Base-by-base conservation (phyloP, 2,329 filamentous ascomycete species). In the Lojkania enalia region DNA sequence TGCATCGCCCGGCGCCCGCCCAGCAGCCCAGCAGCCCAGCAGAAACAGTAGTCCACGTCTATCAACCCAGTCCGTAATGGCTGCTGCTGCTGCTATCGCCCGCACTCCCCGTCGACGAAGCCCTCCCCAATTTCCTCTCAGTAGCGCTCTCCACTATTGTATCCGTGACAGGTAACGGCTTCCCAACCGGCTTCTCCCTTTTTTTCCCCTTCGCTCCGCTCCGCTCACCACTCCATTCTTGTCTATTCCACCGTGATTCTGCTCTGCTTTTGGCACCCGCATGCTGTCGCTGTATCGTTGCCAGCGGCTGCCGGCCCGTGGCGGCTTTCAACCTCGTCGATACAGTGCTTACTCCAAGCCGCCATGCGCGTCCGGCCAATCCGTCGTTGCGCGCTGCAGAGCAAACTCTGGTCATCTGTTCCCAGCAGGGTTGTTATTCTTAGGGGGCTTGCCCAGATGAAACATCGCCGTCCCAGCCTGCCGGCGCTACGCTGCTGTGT, bases 81-180 rank as follows among this genome's bases (percentile, higher is more conserved):
- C n/a, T n/a, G n/a, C n/a, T n/a, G n/a, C n/a, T n/a, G n/a, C n/a
- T n/a, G n/a, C n/a, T n/a, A n/a, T n/a, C n/a, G n/a, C n/a, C n/a
- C n/a, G n/a, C n/a, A n/a, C n/a, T n/a, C n/a, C n/a, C n/a, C n/a
- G n/a, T n/a, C n/a, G n/a, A n/a, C n/a, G n/a, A n/a, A n/a, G n/a
- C n/a, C n/a, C n/a, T n/a, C n/a, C n/a, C n/a, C n/a, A n/a, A n/a
- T n/a, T n/a, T n/a, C n/a, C n/a, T n/a, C n/a, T n/a, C n/a, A n/a
- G n/a, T 16, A 3, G 14, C 29, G n/a, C 20, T 43, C 5, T 20
- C 45, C 46, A 43, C 42, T 36, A 43, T 43, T 44, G 14, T 43
- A 45, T 52, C 60, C 46, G 62, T 66, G 67, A 69, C 64, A 64
- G 64, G 51, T 64, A 67, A 65, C 64, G 61, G 63, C 46, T 35